phyloP scores from a whole-genome alignment of 2,329 filamentous ascomycete species.

The Fusarium setosum region DNA sequence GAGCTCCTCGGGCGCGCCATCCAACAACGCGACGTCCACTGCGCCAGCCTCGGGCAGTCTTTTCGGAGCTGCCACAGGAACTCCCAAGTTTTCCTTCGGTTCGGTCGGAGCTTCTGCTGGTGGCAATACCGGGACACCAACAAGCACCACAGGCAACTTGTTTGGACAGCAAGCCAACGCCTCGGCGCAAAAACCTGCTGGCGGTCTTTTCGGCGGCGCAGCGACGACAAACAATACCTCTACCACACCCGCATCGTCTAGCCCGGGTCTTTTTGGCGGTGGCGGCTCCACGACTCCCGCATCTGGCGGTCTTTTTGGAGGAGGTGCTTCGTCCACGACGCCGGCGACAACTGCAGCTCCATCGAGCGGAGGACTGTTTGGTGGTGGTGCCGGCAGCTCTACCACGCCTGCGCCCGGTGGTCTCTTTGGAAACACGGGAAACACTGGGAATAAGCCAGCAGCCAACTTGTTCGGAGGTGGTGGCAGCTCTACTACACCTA shows the following conservation, averaged over 20 bases:
- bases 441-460: conserved; percentile 32
- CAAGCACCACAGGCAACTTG: conserved; percentile 42
- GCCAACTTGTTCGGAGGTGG: conserved; percentile 44
- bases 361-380: conserved; percentile 41
- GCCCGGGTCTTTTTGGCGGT: conserved; percentile 39
- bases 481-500: conserved; percentile 38
- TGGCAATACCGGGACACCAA: conserved; percentile 43
- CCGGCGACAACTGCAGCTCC: conserved; percentile 41
- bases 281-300: conserved; percentile 40
- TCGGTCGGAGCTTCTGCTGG: conserved; percentile 38
- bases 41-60: conserved; percentile 54
- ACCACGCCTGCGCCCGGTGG: conserved; percentile 45
- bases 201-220: conserved; percentile 37
- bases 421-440: conserved; percentile 47
- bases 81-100: conserved; percentile 57
- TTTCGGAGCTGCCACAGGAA: conserved; percentile 51
- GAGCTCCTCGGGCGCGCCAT: conserved; percentile 48
- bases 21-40: conserved; percentile 48
- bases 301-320: conserved; percentile 38
- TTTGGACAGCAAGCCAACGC: conserved; percentile 48
- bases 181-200: conserved; percentile 43
- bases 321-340: conserved; percentile 38
- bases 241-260: conserved; percentile 28
- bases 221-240: conserved; percentile 32
- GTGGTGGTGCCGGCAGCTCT: conserved; percentile 32